Evolutionary conservation across 495 filamentous ascomycete species (phyloP), one percentile per base, ranked within the genome.

Genomic region (Penicillium longicatenatum): DNA sequence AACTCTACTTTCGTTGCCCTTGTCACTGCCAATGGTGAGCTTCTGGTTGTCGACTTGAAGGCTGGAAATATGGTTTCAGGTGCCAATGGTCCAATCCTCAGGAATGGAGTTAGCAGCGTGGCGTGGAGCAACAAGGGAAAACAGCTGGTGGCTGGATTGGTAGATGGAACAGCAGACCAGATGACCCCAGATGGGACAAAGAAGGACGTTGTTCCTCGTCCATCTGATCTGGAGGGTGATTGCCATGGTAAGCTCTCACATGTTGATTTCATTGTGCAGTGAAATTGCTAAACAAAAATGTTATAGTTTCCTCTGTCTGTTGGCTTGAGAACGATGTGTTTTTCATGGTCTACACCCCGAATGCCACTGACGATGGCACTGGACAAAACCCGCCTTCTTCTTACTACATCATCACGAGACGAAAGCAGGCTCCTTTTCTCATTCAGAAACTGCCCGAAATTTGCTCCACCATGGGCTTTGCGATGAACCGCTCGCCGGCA

Each of bases 51-150:
- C 9, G 89, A 97, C 68, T 69, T 98, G 50, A 86, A 86, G 53
- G 81, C 84, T 22, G 81, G 84, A 37, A 81, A 76, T 47, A 74
- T 89, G 35, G 64, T 86, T 24, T 79, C 78, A 16, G 86, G 86
- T 2, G 59, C 79, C 10, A 86, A 83, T 60, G 89, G 92, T 3
- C 83, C 82, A 41, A 73, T 87, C 0, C 70, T 96, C 57, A 89
- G 85, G 57, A 75, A 83, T 26, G 85, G 87, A 26, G 93, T 96
- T 12, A 92, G 88, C 65, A 93, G 88, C 67, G 84, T 92, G 2
- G 85, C 89, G 41, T 99, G 95, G 95, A 98, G 93, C 67, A 87
- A 84, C 50, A 90, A 85, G 63, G 95, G 95, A 42, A 98, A 96
- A 68, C 93, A 97, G 69, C 77, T 99, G 21, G 82, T 97, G 6